Base-by-base conservation (phyloP, 768 basidiomycete species). In the Hortiboletus flavorubellus region DNA sequence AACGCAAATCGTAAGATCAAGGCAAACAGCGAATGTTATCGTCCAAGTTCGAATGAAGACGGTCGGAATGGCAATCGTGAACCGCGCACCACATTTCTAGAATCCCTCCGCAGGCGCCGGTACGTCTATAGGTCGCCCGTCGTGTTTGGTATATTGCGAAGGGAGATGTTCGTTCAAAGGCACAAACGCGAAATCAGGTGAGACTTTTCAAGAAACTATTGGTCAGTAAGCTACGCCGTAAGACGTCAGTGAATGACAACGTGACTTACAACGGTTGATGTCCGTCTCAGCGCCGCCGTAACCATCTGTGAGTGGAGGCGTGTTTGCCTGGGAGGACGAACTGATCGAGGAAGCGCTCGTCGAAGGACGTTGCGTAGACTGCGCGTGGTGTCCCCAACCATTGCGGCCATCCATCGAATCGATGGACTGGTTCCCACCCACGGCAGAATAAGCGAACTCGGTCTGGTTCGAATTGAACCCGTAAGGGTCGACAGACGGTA, bases 141-240 rank as follows among this genome's bases (percentile, higher is more conserved):
- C 56, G 77, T 70, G 64, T 58, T 86, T 86, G 74, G 74, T 78
- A 77, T 85, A 86, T 63, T 82, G 78, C 62, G 79, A 77, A 50
- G 83, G 79, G 53, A 89, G 72, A 66, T 89, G 86, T 69, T 89
- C 88, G 72, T 84, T 88, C 86, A 90, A 86, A 65, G 80, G 78
- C 66, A 90, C 87, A 75, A 83, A 91, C 57, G 86, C 89, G 76
- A 89, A 90, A 79, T 90, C 88, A 73, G 89, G 89, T 66, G 88
- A 87, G 81, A 86, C 89, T 65, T 70, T 71, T 70, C 63, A 70
- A 65, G 64, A 72, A 71, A 76, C 72, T 75, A 67, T 49, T 55
- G 53, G 75, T 80, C 74, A 80, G 76, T 78, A 77, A 75, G 71
- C 66, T 67, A 75, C 74, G 65, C 70, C 65, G 69, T 71, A 71